Base-by-base conservation (phyloP, 1,284 basidiomycete species). In the Heterobasidion irregulare region DNA sequence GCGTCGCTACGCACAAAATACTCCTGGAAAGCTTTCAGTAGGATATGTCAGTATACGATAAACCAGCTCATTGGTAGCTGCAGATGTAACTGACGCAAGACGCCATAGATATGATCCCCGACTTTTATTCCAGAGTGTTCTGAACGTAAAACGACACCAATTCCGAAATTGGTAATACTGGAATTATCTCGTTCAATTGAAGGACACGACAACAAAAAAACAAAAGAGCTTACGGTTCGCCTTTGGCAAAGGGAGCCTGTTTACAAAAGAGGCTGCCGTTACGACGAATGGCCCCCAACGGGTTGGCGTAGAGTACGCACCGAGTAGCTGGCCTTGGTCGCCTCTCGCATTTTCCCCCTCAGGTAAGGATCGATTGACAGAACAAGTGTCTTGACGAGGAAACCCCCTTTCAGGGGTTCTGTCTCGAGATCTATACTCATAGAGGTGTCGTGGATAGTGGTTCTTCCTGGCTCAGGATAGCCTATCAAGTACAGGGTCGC, bases 311-410 rank as follows among this genome's bases (percentile, higher is more conserved):
- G n/a, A 38, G 26, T 26, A 32, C 15, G 16, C 56, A 58, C 52
- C 16, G 26, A 33, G 35, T 58, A 57, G 34, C 55, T 53, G 16
- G 56, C 15, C 19, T 53, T 43, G 6, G 18, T 50, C 13, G 61
- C 55, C 43, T 59, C 55, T 6, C 61, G 61, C 68, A 73, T 69
- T 48, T 62, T 59, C 13, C 61, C 63, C 32, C 70, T 64, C 58
- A 72, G 61, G 62, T 72, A 74, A 0, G 72, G 73, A 59, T 74
- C 73, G 46, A 72, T 62, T 36, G 60, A 66, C n/a, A 72, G 55
- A 2, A 61, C 62, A 35, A 72, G 55, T 2, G 65, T 62, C 64
- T 72, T 72, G 53, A 72, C 56, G 36, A 75, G 65, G 53, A 74
- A 55, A 0, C 70, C 72, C 32, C 73, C 73, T 45, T 72, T 62